Percentiles rank a stretch among this genome's conserved stretches.
phyloP scores from a whole-genome alignment of 2,329 filamentous ascomycete genomes.

The Botrytis porri region DNA sequence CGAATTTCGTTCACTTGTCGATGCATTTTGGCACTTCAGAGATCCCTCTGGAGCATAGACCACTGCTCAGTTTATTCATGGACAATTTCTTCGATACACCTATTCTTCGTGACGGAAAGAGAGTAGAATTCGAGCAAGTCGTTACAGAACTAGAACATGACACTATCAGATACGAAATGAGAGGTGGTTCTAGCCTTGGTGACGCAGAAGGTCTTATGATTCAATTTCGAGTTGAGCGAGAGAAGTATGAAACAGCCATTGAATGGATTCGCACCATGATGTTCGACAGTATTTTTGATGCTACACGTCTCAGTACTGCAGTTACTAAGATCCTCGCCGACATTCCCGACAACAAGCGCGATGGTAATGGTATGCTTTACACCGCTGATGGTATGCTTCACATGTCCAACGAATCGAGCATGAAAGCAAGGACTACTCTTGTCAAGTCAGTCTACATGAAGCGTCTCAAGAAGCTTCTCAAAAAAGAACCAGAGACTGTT shows the following conservation, averaged over 20 bases:
- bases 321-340: conserved; percentile 84
- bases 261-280: conserved; percentile 83
- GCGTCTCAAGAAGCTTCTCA: conserved; percentile 75
- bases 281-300: conserved; percentile 85
- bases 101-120: conserved; percentile 70
- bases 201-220: conserved; percentile 81
- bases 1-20: conserved; percentile 85
- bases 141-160: conserved; percentile 89
- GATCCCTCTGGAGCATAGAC: conserved; percentile 78
- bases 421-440: conserved; percentile 75
- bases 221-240: conserved; percentile 79
- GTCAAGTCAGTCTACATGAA: conserved; percentile 87
- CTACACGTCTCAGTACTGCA: conserved; percentile 58
- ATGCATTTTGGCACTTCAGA: conserved; percentile 75
- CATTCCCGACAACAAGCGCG: conserved; percentile 87
- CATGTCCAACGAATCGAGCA: conserved; percentile 70
- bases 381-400: conserved; percentile 76
- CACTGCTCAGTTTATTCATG: conserved; percentile 77
- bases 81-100: conserved; percentile 96
- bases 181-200: conserved; percentile 63
- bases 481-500: conserved; percentile 71
- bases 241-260: conserved; percentile 81
- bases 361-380: conserved; percentile 65
- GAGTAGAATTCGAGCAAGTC: conserved; percentile 84
- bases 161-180: conserved; percentile 79